phyloP scores from a whole-genome alignment of 352 stramenopile genomes.

The Phytopythium sindhum region DNA sequence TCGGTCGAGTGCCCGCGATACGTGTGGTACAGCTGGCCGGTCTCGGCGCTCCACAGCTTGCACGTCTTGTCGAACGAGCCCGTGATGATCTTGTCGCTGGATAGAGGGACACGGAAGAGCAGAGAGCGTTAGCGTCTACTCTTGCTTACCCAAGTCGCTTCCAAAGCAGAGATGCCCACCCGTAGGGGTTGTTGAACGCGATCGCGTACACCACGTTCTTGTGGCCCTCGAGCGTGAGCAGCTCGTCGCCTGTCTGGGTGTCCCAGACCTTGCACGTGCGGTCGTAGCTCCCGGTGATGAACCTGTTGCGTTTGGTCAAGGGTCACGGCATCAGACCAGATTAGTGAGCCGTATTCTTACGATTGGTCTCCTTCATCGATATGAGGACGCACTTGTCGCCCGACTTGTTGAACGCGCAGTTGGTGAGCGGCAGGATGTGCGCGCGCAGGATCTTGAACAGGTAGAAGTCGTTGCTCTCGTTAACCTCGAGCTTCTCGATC shows the following conservation, averaged over 20 bases:
- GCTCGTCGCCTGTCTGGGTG: slow-evolving; percentile 91
- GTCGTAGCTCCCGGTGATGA: slow-evolving; percentile 96
- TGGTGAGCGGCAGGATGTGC: slow-evolving; percentile 94
- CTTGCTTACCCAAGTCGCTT: neutral
- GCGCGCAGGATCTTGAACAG: slow-evolving; percentile 95
- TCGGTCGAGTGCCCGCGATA: slow-evolving; percentile 94
- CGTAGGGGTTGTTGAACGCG: slow-evolving; percentile 97
- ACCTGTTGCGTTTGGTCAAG: too few relatives aligned
- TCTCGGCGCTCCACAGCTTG: slow-evolving; percentile 95
- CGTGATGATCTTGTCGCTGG: slow-evolving; percentile 93
- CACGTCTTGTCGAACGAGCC: slow-evolving; percentile 96
- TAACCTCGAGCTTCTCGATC: slow-evolving; percentile 94
- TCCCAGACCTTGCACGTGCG: slow-evolving; percentile 96
- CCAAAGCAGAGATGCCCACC: slow-evolving; percentile 22
- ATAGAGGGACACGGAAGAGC: slow-evolving; percentile 8
- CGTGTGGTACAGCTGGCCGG: slow-evolving; percentile 92
- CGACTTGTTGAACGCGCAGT: slow-evolving; percentile 97
- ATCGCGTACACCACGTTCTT: slow-evolving; percentile 97
- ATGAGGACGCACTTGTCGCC: slow-evolving; percentile 85
- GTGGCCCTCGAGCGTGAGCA: slow-evolving; percentile 92
- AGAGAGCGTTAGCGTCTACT: neutral
- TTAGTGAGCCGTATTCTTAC: too few relatives aligned
- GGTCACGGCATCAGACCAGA: too few relatives aligned
- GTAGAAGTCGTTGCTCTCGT: slow-evolving; percentile 95
- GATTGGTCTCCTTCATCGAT: too few relatives aligned